Evolutionary conservation across 2,329 filamentous ascomycete genomes (phyloP).

Genomic region (Fusarium neocosmosporiellum): DNA sequence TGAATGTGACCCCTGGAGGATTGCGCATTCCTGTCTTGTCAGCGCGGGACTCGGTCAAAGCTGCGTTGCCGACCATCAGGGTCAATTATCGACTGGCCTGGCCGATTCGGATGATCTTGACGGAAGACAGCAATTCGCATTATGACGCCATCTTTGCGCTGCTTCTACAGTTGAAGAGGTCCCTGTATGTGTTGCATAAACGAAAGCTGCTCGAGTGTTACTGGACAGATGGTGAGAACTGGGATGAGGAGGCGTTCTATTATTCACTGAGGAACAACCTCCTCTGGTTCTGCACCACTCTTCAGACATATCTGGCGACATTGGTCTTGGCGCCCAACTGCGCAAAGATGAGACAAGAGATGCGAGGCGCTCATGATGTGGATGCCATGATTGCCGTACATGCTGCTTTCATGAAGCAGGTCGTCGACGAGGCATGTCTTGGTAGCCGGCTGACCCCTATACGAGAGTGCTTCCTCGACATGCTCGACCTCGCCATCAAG

Average conservation of each 20-base stretch:
- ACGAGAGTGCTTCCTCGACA: constrained; percentile 75
- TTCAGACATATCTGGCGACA: constrained; percentile 81
- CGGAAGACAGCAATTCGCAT: constrained; percentile 68
- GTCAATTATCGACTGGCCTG: constrained; percentile 76
- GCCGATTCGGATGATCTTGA: constrained; percentile 78
- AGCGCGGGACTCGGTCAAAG: constrained; percentile 66
- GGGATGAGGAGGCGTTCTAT: constrained; percentile 61
- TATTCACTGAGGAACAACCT: constrained; percentile 75
- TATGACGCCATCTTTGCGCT: constrained; percentile 82
- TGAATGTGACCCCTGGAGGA: constrained; percentile 60
- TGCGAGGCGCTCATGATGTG: constrained; percentile 75
- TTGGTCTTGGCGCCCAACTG: constrained; percentile 75
- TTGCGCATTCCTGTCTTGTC: constrained; percentile 56
- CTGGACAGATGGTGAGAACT: constrained; percentile 50
- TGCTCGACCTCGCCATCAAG: constrained; percentile 79
- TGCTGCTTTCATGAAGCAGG: constrained; percentile 67
- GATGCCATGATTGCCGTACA: constrained; percentile 84
- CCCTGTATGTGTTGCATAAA: constrained; percentile 73
- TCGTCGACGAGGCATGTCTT: constrained; percentile 77
- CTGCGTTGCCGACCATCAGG: constrained; percentile 69
- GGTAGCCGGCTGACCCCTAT: constrained; percentile 76
- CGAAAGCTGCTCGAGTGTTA: constrained; percentile 58
- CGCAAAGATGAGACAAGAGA: constrained; percentile 63
- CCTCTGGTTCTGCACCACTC: constrained; percentile 79
- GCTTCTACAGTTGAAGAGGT: constrained; percentile 80